Evolutionary conservation across 306 rosid species (phyloP).

Genomic region (Castanea crenata): DNA sequence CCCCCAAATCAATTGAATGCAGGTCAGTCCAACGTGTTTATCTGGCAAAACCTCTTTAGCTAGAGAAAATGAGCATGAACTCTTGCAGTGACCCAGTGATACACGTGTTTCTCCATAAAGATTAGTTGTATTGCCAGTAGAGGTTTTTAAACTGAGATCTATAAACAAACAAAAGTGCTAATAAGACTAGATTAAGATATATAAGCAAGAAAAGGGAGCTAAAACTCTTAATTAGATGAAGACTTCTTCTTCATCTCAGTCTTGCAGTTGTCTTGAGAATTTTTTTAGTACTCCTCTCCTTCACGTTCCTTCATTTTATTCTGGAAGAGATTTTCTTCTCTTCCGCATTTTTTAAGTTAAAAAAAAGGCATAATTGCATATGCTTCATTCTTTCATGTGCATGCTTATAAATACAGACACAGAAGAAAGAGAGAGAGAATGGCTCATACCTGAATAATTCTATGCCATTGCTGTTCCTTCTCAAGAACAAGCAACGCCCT

Average conservation of each 20-base stretch:
- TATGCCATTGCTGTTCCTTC: constrained; percentile 90
- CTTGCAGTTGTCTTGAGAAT: not conserved
- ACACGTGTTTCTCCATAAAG: not conserved
- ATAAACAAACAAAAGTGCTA: not conserved
- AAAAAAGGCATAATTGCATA: not conserved
- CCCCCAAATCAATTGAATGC: not conserved
- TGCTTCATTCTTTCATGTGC: not conserved
- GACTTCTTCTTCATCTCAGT: not conserved
- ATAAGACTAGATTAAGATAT: not conserved
- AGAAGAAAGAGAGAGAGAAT: not conserved
- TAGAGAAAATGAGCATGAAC: not conserved
- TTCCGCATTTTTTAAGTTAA: not conserved
- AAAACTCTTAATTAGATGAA: not conserved
- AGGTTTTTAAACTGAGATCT: not conserved
- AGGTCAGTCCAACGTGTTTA: not conserved
- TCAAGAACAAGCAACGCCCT: constrained; percentile 57
- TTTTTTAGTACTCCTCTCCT: not conserved
- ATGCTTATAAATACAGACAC: not conserved
- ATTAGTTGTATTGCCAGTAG: not conserved
- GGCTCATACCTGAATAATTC: constrained; percentile 68
- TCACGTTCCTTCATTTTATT: not conserved
- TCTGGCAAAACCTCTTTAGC: not conserved
- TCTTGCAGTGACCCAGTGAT: not conserved
- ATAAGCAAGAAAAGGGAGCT: not conserved
- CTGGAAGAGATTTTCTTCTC: not conserved